Conservation (phyloP, 2,329 filamentous ascomycete genomes). For the Huntiella bhutanensis region DNA sequence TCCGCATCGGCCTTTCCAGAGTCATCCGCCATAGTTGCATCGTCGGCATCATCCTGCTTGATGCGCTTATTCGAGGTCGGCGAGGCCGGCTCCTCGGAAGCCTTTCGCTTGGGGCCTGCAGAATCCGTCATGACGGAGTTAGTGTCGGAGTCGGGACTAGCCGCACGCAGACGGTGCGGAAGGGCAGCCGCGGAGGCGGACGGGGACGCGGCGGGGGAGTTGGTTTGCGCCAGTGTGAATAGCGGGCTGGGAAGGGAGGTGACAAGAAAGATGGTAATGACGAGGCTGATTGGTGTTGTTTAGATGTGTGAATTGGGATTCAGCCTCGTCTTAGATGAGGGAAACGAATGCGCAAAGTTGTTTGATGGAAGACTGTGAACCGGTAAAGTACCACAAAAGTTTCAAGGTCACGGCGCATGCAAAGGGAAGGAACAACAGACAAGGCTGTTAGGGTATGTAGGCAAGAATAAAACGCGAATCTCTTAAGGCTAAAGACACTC, state of each 20-base stretch:
- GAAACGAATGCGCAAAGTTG: too few relatives aligned
- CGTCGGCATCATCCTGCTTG: constrained; percentile 26
- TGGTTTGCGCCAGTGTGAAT: constrained; percentile 3
- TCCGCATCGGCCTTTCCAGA: constrained; percentile 3
- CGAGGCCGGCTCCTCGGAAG: constrained; percentile 43
- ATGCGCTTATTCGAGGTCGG: constrained; percentile 45
- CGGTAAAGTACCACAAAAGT: too few relatives aligned
- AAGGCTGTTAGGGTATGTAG: too few relatives aligned
- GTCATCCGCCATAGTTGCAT: not conserved
- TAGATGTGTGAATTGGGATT: too few relatives aligned
- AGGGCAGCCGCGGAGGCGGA: not conserved
- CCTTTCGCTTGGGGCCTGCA: constrained; percentile 51
- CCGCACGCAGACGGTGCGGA: not conserved
- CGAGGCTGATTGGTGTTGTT: not conserved
- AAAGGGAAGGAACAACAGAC: too few relatives aligned
- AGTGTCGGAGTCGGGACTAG: not conserved
- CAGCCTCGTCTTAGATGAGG: too few relatives aligned
- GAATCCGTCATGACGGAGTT: constrained; percentile 4
- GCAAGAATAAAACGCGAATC: too few relatives aligned
- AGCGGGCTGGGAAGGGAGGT: not conserved
- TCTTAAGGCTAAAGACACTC: too few relatives aligned
- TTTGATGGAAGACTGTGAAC: too few relatives aligned
- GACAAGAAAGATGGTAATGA: not conserved
- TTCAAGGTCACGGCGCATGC: too few relatives aligned
- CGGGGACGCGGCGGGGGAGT: not conserved